Conservation (phyloP, 2,329 filamentous ascomycete species). For the Madurella mycetomatis region DNA sequence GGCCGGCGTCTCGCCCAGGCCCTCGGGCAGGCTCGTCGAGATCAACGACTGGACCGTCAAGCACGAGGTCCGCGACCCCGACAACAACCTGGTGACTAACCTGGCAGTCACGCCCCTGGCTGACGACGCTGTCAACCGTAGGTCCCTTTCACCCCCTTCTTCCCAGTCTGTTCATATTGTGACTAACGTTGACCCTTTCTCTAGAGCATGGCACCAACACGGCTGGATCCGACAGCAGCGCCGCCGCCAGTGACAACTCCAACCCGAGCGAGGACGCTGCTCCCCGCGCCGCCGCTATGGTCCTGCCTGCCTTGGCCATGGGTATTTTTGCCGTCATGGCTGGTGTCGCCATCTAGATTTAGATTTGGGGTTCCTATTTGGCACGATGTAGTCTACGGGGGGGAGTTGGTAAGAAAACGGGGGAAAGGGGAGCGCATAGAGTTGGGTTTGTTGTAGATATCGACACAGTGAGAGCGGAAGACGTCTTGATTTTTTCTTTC, state of each 20-base stretch:
- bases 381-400: no score
- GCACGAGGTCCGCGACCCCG: constrained; percentile 57
- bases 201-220: constrained; percentile 24
- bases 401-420: no score
- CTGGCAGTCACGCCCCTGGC: constrained; percentile 46
- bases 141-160: neutral
- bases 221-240: no score
- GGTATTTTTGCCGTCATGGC: constrained; percentile 22
- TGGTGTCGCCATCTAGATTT: constrained; percentile 17
- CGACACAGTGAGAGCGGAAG: no score
- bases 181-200: neutral
- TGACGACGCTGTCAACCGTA: constrained; percentile 43
- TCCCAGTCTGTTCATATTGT: neutral
- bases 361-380: neutral
- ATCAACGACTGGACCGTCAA: constrained; percentile 54
- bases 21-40: constrained; percentile 59
- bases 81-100: constrained; percentile 53
- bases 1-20: constrained; percentile 64
- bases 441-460: no score
- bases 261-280: constrained; percentile 18
- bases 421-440: no score
- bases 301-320: constrained; percentile 19
- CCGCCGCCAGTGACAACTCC: no score
- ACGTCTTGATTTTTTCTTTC: neutral
- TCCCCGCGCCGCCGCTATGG: constrained; percentile 7